phyloP scores from a whole-genome alignment of 2,329 filamentous ascomycete genomes.

The Fusarium mundagurra region DNA sequence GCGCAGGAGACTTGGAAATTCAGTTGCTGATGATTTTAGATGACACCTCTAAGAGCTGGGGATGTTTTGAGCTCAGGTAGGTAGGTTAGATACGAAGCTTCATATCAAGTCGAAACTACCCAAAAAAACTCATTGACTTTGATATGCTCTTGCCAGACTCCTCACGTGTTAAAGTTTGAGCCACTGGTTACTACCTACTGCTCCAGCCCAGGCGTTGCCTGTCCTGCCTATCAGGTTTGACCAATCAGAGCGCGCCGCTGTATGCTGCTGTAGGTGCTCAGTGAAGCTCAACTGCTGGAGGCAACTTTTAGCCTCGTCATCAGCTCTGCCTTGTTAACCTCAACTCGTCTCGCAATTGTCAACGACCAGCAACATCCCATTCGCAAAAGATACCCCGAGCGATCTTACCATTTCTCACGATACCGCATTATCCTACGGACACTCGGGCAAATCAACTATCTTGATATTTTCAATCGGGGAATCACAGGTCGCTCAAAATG shows the following conservation, averaged over 20 bases:
- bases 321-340: conserved; percentile 51
- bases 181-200: background rate
- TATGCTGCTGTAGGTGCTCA: conserved; percentile 12
- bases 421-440: background rate
- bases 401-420: conserved; percentile 18
- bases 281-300: conserved; percentile 49
- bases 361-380: conserved; percentile 32
- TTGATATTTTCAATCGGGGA: conserved; percentile 21
- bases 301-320: conserved; percentile 67
- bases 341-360: conserved; percentile 24
- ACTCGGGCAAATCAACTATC: background rate
- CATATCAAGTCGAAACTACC: background rate
- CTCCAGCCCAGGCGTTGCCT: background rate
- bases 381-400: conserved; percentile 38
- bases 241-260: conserved; percentile 42
- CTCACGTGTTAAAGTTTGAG: conserved; percentile 43
- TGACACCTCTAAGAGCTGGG: background rate
- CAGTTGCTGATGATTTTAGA: background rate
- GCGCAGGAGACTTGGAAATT: conserved; percentile 1
- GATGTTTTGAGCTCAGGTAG: background rate
- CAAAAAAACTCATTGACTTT: background rate
- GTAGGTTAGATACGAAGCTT: background rate
- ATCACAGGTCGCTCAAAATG: conserved; percentile 67
- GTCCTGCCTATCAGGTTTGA: background rate
- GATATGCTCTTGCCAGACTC: conserved; percentile 35